Conservation (phyloP, 202 grass and related monocot genomes). For the Tripidium arundinaceum region DNA sequence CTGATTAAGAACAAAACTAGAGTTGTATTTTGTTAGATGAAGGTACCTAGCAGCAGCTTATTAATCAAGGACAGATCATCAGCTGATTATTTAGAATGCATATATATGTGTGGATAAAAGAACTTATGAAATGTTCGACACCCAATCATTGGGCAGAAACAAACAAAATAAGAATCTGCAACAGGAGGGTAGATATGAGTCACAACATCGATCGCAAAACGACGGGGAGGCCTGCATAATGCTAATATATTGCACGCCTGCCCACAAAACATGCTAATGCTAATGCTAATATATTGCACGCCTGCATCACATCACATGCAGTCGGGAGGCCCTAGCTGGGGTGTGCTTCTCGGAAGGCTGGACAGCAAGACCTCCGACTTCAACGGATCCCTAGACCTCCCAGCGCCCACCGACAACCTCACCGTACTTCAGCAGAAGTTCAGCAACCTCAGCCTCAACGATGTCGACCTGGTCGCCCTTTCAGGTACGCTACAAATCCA, state of each 20-base stretch:
- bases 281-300: no score
- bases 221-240: no score
- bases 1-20: no score
- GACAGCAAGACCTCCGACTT: no score
- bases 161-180: neutral
- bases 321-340: no score
- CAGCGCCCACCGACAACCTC: slow-evolving; percentile 37
- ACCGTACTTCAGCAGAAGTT: slow-evolving; percentile 39
- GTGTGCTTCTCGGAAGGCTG: no score
- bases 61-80: no score
- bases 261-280: no score
- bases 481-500: slow-evolving; percentile 25
- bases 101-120: no score
- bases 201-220: neutral
- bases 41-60: no score
- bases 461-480: slow-evolving; percentile 60
- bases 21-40: no score
- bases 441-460: slow-evolving; percentile 6
- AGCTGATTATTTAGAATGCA: neutral
- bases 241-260: no score
- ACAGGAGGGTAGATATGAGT: neutral
- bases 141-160: neutral
- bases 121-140: neutral
- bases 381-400: slow-evolving; percentile 29
- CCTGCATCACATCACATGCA: neutral